Percentiles rank a stretch among this genome's conserved stretches.
Conservation (phyloP, 805 yeast genomes). For the Zygotorulaspora danielsina region DNA sequence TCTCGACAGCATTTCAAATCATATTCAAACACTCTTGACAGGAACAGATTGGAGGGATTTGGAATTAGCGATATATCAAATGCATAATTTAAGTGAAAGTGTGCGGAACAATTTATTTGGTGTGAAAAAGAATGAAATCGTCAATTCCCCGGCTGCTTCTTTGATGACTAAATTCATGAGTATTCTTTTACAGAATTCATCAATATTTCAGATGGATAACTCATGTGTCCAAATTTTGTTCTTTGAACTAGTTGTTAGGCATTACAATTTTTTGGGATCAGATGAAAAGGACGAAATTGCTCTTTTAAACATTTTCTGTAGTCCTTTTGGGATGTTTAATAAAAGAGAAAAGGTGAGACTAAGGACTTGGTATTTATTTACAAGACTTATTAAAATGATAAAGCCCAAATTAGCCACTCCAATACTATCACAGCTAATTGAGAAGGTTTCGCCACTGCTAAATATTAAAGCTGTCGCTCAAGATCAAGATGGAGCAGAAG, state of each 20-base stretch:
- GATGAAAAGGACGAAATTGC: conserved; percentile 49
- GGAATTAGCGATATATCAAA: conserved; percentile 83
- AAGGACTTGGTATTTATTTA: conserved; percentile 87
- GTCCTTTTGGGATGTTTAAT: conserved; percentile 79
- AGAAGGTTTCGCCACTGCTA: conserved; percentile 57
- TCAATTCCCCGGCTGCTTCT: conserved; percentile 59
- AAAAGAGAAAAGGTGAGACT: conserved; percentile 66
- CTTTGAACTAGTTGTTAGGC: conserved; percentile 82
- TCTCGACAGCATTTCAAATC: conserved; percentile 53
- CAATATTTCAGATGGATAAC: conserved; percentile 52
- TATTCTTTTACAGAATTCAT: conserved; percentile 29
- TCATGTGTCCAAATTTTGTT: conserved; percentile 77
- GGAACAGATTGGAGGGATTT: conserved; percentile 67
- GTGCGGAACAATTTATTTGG: conserved; percentile 73
- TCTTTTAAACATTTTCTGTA: conserved; percentile 71
- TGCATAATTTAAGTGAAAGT: conserved; percentile 73
- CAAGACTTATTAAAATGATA: conserved; percentile 73
- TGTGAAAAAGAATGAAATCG: conserved; percentile 60
- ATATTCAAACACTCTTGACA: conserved; percentile 44
- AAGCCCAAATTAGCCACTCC: conserved; percentile 56
- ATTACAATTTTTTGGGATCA: conserved; percentile 49
- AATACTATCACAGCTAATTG: conserved; percentile 54
- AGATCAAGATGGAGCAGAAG: conserved; percentile 38
- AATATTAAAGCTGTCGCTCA: conserved; percentile 42
- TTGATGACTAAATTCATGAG: conserved; percentile 37